phyloP scores from a whole-genome alignment of 371 early-diverging fungal species.

The Conidiobolus incongruus region DNA sequence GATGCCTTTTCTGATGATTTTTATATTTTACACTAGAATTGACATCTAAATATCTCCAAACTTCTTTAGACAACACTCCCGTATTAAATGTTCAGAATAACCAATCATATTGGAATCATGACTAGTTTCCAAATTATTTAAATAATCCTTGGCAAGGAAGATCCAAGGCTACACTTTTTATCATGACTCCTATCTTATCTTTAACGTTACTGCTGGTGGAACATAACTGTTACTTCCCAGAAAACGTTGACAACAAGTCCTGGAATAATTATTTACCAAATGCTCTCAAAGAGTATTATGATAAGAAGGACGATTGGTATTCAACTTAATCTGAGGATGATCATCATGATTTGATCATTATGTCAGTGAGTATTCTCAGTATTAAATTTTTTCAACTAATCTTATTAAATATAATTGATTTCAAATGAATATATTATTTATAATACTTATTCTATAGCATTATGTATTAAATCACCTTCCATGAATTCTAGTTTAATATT shows the following conservation, averaged over 20 bases:
- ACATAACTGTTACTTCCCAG: constrained; percentile 37
- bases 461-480: no score
- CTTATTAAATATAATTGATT: background rate
- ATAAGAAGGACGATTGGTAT: constrained; percentile 20
- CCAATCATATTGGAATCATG: constrained; percentile 16
- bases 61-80: constrained; percentile 26
- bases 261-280: constrained; percentile 10
- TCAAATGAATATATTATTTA: background rate
- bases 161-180: constrained; percentile 32
- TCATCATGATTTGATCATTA: constrained; percentile 23
- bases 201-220: constrained; percentile 48
- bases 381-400: no score
- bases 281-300: constrained; percentile 24
- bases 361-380: constrained; percentile 14
- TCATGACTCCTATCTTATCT: constrained; percentile 29
- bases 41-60: constrained; percentile 26
- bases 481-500: no score
- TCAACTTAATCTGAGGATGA: constrained; percentile 23
- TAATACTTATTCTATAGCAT: no score
- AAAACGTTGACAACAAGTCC: constrained; percentile 12
- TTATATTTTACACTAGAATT: constrained; percentile 28
- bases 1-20: constrained; percentile 19
- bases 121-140: constrained; percentile 17
- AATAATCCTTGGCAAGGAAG: constrained; percentile 24
- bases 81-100: constrained; percentile 26